Conservation (phyloP, 148 eudicot species). For the Tetragonia tetragonoides region DNA sequence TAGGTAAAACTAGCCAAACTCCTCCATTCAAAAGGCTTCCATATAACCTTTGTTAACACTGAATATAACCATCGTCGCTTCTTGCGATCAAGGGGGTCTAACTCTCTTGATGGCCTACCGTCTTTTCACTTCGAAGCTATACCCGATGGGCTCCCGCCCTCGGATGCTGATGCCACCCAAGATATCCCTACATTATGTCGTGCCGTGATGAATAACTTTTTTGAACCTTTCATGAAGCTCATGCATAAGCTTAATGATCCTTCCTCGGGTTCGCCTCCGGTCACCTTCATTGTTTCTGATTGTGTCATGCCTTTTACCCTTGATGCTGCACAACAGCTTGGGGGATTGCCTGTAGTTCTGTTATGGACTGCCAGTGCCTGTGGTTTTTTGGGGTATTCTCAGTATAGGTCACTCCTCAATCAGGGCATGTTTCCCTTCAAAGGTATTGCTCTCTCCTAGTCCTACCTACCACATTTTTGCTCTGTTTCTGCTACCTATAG, state of each 20-base stretch:
- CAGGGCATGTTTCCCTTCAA: conserved; percentile 33
- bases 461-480: not conserved
- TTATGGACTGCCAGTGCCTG: conserved; percentile 41
- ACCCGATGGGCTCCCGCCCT: conserved; percentile 39
- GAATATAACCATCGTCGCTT: conserved; percentile 39
- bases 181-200: conserved; percentile 27
- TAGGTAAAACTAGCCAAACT: conserved; percentile 27
- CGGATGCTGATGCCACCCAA: conserved; percentile 37
- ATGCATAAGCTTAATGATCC: not conserved
- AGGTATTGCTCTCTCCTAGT: conserved; percentile 25
- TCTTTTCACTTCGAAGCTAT: conserved; percentile 39
- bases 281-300: conserved; percentile 34
- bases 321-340: conserved; percentile 15
- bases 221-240: conserved; percentile 32
- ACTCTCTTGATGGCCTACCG: conserved; percentile 23
- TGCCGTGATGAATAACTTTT: conserved; percentile 9
- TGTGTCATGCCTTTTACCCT: conserved; percentile 33
- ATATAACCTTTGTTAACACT: conserved; percentile 42
- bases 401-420: conserved; percentile 16
- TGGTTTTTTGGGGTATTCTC: conserved; percentile 32
- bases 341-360: conserved; percentile 25
- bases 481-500: not conserved
- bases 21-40: conserved; percentile 27
- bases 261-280: conserved; percentile 15
- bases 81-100: conserved; percentile 31